Base-by-base conservation (phyloP, 306 rosid genomes). In the Pachyrhizus erosus region DNA sequence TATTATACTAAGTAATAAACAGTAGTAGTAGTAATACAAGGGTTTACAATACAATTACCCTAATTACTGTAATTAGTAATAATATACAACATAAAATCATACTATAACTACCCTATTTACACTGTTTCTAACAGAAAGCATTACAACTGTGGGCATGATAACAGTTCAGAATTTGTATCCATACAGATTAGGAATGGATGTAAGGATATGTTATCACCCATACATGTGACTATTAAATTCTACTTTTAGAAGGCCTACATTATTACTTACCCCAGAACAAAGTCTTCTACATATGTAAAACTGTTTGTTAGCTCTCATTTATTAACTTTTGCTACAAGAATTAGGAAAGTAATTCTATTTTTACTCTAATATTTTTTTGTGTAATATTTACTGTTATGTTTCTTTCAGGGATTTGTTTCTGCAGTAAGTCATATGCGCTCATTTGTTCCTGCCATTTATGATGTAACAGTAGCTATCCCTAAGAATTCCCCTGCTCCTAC, bases 381-480 rank as follows among this genome's bases (percentile, higher is more conserved):
- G 21, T 39, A 52, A 29, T 79, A 57, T 68, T 9, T n/a, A 15
- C 67, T 52, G 5, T 7, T 31, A 34, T 84, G 62, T 80, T 46
- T 67, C 80, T 79, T 84, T 85, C 91, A 94, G 98, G 98, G 98
- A 74, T 94, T 94, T 86, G 98, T 94, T 87, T 79, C 96, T 14
- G 91, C 96, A 29, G 97, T 94, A 71, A 88, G 92, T 83, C 88
- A 91, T 80, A 92, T 92, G 96, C 96, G 93, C 55, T 84, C 97
- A 64, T 94, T 94, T 88, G 98, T 87, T 84, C 98, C 98, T 15
- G 98, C 94, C 40, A 54, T 94, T 61, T 94, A 94, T 87, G 98
- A 94, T 81, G 51, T 89, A 42, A 94, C 98, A 0, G 94, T 94
- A 57, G 96, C 96, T 77, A 70, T 93, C 79, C 97, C 98, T 18